Evolutionary conservation across 306 rosid genomes (phyloP).

Genomic region (Inga leiocalycina): DNA sequence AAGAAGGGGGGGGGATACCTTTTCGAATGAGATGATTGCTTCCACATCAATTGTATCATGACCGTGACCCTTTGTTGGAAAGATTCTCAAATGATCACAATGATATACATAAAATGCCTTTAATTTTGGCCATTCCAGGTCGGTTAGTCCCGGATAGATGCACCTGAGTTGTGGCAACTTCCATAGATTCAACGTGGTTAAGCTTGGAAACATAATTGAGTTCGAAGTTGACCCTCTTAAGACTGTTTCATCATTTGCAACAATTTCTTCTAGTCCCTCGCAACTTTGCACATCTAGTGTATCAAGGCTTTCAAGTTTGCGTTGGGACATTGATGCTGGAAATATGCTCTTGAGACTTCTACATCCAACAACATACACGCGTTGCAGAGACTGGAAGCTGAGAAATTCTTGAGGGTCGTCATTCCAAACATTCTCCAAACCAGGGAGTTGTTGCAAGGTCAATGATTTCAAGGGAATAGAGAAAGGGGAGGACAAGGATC

Average conservation of each 20-base stretch:
- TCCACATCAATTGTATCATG: not conserved
- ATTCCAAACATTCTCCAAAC: constrained; percentile 2
- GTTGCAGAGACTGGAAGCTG: not conserved
- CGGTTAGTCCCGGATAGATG: not conserved
- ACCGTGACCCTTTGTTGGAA: not conserved
- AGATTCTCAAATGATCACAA: not conserved
- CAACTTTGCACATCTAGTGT: not conserved
- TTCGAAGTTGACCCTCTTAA: not conserved
- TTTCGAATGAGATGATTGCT: not conserved
- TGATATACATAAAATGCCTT: not conserved
- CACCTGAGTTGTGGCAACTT: not conserved
- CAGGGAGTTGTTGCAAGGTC: not conserved
- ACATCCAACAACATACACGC: not conserved
- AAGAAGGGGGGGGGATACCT: not conserved
- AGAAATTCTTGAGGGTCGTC: not conserved
- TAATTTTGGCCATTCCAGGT: not conserved
- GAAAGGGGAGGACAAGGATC: not conserved
- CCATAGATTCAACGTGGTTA: not conserved
- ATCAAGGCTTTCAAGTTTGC: not conserved
- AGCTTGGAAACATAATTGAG: not conserved
- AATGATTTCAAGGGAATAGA: not conserved
- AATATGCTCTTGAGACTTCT: not conserved
- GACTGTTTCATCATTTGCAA: not conserved
- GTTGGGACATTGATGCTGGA: not conserved
- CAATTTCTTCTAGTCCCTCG: not conserved